phyloP scores from a whole-genome alignment of 768 basidiomycete species.

The Tricholoma saponaceum region DNA sequence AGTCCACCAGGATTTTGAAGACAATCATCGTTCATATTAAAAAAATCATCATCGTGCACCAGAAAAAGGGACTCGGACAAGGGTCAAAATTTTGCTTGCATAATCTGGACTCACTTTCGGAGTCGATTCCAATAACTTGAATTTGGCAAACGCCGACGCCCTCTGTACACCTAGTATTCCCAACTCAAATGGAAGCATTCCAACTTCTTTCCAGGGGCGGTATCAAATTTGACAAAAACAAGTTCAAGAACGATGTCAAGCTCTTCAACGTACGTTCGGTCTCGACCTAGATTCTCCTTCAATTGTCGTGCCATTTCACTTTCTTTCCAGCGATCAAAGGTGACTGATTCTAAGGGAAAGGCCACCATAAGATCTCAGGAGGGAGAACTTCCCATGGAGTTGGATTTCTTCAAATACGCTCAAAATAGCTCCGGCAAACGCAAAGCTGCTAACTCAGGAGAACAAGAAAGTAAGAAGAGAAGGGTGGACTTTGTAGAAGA shows the following conservation, averaged over 20 bases:
- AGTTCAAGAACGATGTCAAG: conserved; percentile 64
- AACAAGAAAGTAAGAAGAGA: conserved; percentile 28
- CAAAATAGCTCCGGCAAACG: conserved; percentile 52
- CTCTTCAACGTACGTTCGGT: conserved; percentile 65
- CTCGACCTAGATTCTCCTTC: conserved; percentile 3
- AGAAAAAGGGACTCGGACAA: too few species aligned
- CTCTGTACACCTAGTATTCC: too few species aligned
- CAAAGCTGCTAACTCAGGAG: conserved; percentile 27
- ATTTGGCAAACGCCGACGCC: too few species aligned
- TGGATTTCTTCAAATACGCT: conserved; percentile 93
- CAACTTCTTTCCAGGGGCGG: conserved; percentile 87
- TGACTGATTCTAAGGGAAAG: conserved; percentile 5
- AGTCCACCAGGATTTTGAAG: too few species aligned
- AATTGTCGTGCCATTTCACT: not conserved
- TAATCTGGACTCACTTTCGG: too few species aligned
- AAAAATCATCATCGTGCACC: too few species aligned
- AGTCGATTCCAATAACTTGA: too few species aligned
- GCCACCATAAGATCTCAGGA: conserved; percentile 20
- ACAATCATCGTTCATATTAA: too few species aligned
- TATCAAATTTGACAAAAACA: conserved; percentile 71
- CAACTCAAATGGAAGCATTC: conserved; percentile 72
- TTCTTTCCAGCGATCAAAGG: conserved; percentile 15
- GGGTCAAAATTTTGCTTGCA: too few species aligned
- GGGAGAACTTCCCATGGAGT: conserved; percentile 62
- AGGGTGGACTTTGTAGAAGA: conserved; percentile 25